phyloP scores from a whole-genome alignment of 768 basidiomycete genomes.

The Lentinula guzmanii region DNA sequence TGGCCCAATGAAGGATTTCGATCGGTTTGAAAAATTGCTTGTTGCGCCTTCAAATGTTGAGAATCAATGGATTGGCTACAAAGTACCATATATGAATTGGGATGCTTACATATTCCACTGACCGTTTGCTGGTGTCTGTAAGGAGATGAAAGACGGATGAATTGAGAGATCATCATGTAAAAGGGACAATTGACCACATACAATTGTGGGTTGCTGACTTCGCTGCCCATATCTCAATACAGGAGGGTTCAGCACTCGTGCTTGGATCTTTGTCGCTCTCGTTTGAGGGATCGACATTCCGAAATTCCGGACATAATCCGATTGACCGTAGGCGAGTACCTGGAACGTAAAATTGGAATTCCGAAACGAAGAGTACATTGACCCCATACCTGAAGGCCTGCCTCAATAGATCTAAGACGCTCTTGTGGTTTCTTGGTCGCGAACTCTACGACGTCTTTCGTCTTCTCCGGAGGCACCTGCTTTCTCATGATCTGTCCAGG shows the following conservation, averaged over 20 bases:
- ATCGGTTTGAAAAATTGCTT: slow-evolving; percentile 61
- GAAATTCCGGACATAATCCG: slow-evolving; percentile 69
- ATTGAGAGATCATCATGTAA: not conserved
- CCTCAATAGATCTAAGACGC: slow-evolving; percentile 46
- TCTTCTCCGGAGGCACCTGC: slow-evolving; percentile 62
- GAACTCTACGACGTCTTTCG: slow-evolving; percentile 56
- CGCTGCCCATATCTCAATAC: slow-evolving; percentile 58
- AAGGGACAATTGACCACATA: slow-evolving; percentile 25
- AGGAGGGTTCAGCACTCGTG: slow-evolving; percentile 60
- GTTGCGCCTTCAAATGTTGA: slow-evolving; percentile 47
- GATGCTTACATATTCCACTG: slow-evolving; percentile 69
- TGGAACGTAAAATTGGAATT: slow-evolving; percentile 14
- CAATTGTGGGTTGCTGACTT: slow-evolving; percentile 52
- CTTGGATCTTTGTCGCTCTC: slow-evolving; percentile 52
- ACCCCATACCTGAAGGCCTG: slow-evolving; percentile 43
- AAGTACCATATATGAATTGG: not conserved
- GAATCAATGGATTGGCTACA: not conserved
- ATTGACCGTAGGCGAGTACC: slow-evolving; percentile 66
- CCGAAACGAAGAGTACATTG: not conserved
- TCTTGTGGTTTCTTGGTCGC: slow-evolving; percentile 58
- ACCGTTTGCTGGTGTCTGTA: slow-evolving; percentile 56
- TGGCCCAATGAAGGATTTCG: slow-evolving; percentile 48
- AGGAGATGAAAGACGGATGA: slow-evolving; percentile 7
- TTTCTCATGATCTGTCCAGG: slow-evolving; percentile 67
- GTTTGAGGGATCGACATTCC: slow-evolving; percentile 55